Percentiles rank a stretch among this genome's conserved stretches.
phyloP scores from a whole-genome alignment of 768 basidiomycete genomes.

The Lentinula detonsa region DNA sequence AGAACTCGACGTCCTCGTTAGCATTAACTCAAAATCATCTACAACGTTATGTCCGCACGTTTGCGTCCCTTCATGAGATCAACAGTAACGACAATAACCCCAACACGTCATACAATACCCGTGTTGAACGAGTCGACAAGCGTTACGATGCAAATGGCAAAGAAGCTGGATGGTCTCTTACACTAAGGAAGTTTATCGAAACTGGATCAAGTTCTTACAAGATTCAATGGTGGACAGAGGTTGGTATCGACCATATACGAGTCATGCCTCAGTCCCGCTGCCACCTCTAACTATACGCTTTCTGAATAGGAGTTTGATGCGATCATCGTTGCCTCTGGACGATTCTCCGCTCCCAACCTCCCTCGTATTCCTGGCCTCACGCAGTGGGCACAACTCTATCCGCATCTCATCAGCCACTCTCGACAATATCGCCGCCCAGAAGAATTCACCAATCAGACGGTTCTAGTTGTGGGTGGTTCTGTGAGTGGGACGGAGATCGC shows the following conservation, averaged over 20 bases:
- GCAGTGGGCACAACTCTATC: slow-evolving; percentile 28
- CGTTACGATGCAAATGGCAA: slow-evolving; percentile 19
- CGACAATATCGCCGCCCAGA: slow-evolving; percentile 37
- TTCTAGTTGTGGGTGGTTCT: slow-evolving; percentile 36
- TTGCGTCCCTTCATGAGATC: slow-evolving; percentile 33
- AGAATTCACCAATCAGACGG: slow-evolving; percentile 26
- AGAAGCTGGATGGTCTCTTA: slow-evolving; percentile 29
- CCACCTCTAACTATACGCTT: not conserved
- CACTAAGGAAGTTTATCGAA: slow-evolving; percentile 24
- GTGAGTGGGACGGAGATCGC: slow-evolving; percentile 17
- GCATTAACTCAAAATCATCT: slow-evolving; percentile 28
- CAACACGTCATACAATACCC: slow-evolving; percentile 36
- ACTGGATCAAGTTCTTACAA: slow-evolving; percentile 13
- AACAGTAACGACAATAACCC: slow-evolving; percentile 37
- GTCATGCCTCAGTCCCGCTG: no score
- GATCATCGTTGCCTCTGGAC: slow-evolving; percentile 26
- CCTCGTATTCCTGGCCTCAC: slow-evolving; percentile 26
- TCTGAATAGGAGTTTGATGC: slow-evolving; percentile 26
- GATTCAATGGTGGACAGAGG: slow-evolving; percentile 32
- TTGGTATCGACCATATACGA: slow-evolving; percentile 10
- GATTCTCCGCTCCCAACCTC: slow-evolving; percentile 28
- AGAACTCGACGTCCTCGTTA: not conserved
- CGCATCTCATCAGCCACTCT: slow-evolving; percentile 29
- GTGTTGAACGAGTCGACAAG: slow-evolving; percentile 41
- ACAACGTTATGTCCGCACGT: slow-evolving; percentile 32